A percentile compares a stretch with the other conserved stretches of the same genome.
phyloP scores from a whole-genome alignment of 495 filamentous ascomycete genomes.

The Daldinia decipiens region DNA sequence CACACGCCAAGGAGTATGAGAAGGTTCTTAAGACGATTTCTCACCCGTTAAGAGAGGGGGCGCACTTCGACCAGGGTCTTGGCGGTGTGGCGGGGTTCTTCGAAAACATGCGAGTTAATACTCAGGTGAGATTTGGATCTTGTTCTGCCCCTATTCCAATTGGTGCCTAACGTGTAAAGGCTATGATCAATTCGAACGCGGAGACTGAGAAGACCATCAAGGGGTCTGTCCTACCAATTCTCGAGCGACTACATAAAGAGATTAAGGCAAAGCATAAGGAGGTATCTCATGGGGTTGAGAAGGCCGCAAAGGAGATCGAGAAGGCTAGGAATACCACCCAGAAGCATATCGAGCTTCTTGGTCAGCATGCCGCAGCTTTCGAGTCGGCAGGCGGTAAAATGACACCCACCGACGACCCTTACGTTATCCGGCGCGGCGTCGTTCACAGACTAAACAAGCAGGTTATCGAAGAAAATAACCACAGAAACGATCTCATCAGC shows the following conservation, averaged over 20 bases:
- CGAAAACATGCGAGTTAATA: constrained; percentile 91
- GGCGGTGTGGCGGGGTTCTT: constrained; percentile 89
- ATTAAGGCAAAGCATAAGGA: constrained; percentile 96
- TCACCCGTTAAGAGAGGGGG: constrained; percentile 83
- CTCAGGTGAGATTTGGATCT: constrained; percentile 66
- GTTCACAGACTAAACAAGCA: constrained; percentile 87
- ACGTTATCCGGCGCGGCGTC: constrained; percentile 83
- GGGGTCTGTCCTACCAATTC: constrained; percentile 80
- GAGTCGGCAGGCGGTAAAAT: constrained; percentile 75
- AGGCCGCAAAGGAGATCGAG: constrained; percentile 87
- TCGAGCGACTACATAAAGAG: constrained; percentile 91
- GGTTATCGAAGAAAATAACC: constrained; percentile 93
- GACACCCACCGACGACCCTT: constrained; percentile 80
- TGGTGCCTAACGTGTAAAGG: constrained; percentile 55
- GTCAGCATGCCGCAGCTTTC: constrained; percentile 79
- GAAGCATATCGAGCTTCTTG: constrained; percentile 94
- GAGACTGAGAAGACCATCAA: constrained; percentile 91
- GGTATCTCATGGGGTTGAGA: constrained; percentile 82
- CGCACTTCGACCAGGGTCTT: constrained; percentile 88
- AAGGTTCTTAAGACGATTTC: constrained; percentile 92
- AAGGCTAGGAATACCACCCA: constrained; percentile 88
- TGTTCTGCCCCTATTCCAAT: neutral
- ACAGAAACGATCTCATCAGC: constrained; percentile 85
- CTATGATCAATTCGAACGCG: constrained; percentile 82
- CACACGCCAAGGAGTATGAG: constrained; percentile 93